Base-by-base conservation (phyloP, 73 alveolate species). In the Paramecium biaurelia region DNA sequence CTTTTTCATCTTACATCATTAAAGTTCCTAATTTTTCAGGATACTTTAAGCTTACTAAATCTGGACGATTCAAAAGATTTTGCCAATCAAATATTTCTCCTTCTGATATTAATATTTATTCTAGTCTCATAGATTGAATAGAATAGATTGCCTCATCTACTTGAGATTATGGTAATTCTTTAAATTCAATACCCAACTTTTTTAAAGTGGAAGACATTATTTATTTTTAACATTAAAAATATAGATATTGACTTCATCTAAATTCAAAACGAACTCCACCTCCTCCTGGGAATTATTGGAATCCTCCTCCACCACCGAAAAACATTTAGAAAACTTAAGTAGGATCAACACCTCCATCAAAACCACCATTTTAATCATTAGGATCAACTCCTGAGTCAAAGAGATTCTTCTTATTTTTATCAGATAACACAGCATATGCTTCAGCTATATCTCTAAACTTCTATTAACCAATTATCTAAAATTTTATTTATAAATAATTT, bases 221-320 rank as follows among this genome's bases (percentile, higher is more conserved):
- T 79, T 74, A 74, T 74, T 74, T 34, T 41, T 37, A 34, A 37
- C 63, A 74, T 74, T 34, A 34, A 74, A 74, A 34, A 34, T 37
- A 74, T 37, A 74, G 34, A 74, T 74, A 24, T 63, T 63, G 84
- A 26, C 84, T 34, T 79, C 90, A 79, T 79, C 90, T 79, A 79
- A 79, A 79, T 79, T 45, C 90, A 79, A 43, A 42, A 9, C 76
- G 70, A 43, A 79, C 90, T 38, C 56, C 45, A 9, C 70, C 41
- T 14, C 89, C 89, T 9, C 68, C 53, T 24, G 45, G 70, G 18
- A 70, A 70, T 28, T 76, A 42, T 79, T 79, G 47, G 72, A 79
- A 43, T 8, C 97, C 98, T n/a, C 99, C 99, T 18, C 98, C 97
- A 63, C 99, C 99, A 7, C 99, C 99, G 86, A 98, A 98, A 97